Evolutionary conservation across 2,329 filamentous ascomycete species (phyloP), one percentile per base, ranked within the genome.

Genomic region (Paraphaeosphaeria sporulosa): DNA sequence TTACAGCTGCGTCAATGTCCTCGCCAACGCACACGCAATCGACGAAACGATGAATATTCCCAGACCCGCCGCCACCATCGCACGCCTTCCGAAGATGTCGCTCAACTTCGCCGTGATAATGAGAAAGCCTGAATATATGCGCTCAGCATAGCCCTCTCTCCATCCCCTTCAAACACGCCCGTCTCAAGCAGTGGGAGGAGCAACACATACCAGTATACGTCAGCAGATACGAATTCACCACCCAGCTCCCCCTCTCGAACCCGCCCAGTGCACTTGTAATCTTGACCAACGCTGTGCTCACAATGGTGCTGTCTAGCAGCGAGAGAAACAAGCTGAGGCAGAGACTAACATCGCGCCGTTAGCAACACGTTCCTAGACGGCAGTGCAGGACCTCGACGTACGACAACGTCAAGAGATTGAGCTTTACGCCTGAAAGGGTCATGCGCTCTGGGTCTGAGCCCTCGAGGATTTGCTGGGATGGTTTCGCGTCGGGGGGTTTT

Each of bases 41-140:
- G 74, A 75, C 21, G 72, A 75, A 3, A 58, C 65, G 13, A 69
- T 66, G 48, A 76, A 67, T 30, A 73, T 67, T 12, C 64, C 52
- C 9, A 76, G 59, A n/a, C 68, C 58, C 4, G 63, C 55, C n/a
- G 71, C 54, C 10, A 69, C 64, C 1, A 63, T 56, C 3, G 55
- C 36, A 40, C 75, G 75, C 7, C 73, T 68, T 8, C 74, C 75
- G 23, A 76, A 50, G 6, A 76, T 71, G 59, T 77, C 74, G 47
- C 72, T 75, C 10, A 74, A 42, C 57, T 75, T 76, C 5, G 71
- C 71, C 64, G 65, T 73, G 38, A 73, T 67, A n/a, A n/a, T n/a
- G 57, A 75, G 68, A 36, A 73, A 72, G 1, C 73, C 71, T 71
- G 21, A n/a, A 30, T 8, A 4, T 8, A 4, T 8, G 27, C n/a